phyloP scores from a whole-genome alignment of 495 filamentous ascomycete genomes.

The Tuber borchii region DNA sequence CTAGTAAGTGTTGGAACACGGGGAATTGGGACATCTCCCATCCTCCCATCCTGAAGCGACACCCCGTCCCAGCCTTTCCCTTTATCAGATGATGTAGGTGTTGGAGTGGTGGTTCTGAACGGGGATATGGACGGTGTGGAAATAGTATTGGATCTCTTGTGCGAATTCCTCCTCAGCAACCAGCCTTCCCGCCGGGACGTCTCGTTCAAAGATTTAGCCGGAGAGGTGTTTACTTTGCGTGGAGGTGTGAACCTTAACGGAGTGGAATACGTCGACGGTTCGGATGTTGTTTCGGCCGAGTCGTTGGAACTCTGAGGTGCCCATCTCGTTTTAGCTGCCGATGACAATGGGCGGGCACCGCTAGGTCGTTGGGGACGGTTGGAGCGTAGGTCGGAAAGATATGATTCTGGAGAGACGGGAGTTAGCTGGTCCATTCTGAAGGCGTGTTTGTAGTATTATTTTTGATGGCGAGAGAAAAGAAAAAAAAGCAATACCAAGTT shows the following conservation, averaged over 20 bases:
- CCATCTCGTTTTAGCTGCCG: constrained; percentile 43
- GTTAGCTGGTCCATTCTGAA: constrained; percentile 39
- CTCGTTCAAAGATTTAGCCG: constrained; percentile 26
- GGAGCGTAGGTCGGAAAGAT: constrained; percentile 71
- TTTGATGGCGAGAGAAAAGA: constrained; percentile 36
- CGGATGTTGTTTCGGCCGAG: constrained; percentile 41
- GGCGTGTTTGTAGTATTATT: not conserved
- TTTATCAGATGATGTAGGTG: constrained; percentile 11
- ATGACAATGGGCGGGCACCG: constrained; percentile 72
- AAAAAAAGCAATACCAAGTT: constrained; percentile 60
- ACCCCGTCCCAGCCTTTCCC: constrained; percentile 39
- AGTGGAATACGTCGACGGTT: constrained; percentile 52
- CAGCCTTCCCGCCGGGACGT: constrained; percentile 38
- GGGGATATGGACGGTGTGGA: constrained; percentile 22
- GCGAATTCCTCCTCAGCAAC: constrained; percentile 36
- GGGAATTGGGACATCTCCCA: constrained; percentile 30
- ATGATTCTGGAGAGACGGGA: constrained; percentile 53
- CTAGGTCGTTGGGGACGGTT: constrained; percentile 69
- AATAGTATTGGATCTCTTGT: constrained; percentile 37
- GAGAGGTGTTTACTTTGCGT: constrained; percentile 25
- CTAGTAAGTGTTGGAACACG: constrained; percentile 12
- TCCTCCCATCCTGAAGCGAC: constrained; percentile 38
- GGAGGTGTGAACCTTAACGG: constrained; percentile 46
- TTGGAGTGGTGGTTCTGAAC: constrained; percentile 12
- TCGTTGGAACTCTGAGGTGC: constrained; percentile 21